phyloP scores from a whole-genome alignment of 139 green algal genomes.

The Tetraselmis chui region DNA sequence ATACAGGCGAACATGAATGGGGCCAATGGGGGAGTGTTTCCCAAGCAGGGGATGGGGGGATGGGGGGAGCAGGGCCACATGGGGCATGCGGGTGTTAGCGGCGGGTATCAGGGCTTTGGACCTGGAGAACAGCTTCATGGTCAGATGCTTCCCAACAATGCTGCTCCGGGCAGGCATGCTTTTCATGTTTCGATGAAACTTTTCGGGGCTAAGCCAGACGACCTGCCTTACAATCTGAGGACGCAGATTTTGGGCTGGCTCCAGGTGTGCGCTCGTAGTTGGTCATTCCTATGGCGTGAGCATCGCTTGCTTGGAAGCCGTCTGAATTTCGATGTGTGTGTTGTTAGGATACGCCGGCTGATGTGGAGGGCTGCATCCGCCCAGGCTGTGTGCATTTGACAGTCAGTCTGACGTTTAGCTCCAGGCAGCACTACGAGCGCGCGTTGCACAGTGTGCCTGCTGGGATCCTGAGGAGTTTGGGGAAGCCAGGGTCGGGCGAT shows the following conservation, averaged over 20 bases:
- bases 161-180: neutral
- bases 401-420: neutral
- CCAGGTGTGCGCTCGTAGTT: neutral
- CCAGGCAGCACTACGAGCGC: neutral
- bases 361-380: conserved; percentile 20
- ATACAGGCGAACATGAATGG: neutral
- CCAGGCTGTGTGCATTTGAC: conserved; percentile 23
- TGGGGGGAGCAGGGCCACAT: neutral
- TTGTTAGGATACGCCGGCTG: neutral
- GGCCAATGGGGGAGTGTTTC: no score
- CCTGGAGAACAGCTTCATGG: neutral
- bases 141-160: neutral
- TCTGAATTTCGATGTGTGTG: neutral
- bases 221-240: neutral
- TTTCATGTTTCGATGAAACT: neutral
- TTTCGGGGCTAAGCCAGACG: neutral
- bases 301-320: neutral
- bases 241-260: neutral
- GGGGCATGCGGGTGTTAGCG: neutral
- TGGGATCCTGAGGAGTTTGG: neutral
- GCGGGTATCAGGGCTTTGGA: neutral
- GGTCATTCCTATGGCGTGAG: neutral
- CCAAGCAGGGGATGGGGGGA: no score
- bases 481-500: neutral
- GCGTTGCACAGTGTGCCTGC: neutral